Evolutionary conservation across 2,329 filamentous ascomycete species (phyloP), one percentile per base, ranked within the genome.

Genomic region (Fusarium udum): DNA sequence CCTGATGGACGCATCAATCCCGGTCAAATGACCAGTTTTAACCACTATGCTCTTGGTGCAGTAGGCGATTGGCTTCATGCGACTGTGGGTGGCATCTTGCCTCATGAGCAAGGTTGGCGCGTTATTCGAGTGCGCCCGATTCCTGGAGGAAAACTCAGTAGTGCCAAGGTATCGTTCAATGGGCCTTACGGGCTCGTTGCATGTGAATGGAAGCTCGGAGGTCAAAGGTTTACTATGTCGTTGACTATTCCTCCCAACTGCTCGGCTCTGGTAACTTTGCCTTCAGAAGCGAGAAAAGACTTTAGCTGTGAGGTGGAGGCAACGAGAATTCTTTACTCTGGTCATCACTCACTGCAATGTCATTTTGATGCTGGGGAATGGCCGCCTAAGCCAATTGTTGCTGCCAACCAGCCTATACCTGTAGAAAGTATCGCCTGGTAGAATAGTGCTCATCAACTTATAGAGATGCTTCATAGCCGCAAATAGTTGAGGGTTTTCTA

Each of bases 361-460:
- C 32, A 24, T 3, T 68, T 45, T 37, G 26, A 56, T 7, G 37
- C 42, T 11, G 60, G 32, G 3, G 53, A 57, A 1, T 68, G 55
- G 65, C 65, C 65, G 13, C 60, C 65, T 2, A 68, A 68, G 24
- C 73, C 63, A 3, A 22, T 59, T 22, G 42, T 63, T 26, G 45
- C 61, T 8, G 52, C 61, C 3, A 57, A 57, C 7, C 51, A 57
- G 28, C 26, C 34, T 11, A 61, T 61, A 31, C 43, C 61, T 26
- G 14, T 49, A 24, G 28, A 49, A 36, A 56, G 43, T 26, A 64
- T 58, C 12, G 52, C 61, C 8, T 26, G 20, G 11, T 18, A 28
- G 11, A 11, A 42, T 24, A 24, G 40, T 16, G 26, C 26, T 26
- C 26, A 26, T 26, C 26, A 26, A 26, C 26, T 26, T 26, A 26